Conservation (phyloP, 352 stramenopile genomes). For the Thalassiosira oceanica region DNA sequence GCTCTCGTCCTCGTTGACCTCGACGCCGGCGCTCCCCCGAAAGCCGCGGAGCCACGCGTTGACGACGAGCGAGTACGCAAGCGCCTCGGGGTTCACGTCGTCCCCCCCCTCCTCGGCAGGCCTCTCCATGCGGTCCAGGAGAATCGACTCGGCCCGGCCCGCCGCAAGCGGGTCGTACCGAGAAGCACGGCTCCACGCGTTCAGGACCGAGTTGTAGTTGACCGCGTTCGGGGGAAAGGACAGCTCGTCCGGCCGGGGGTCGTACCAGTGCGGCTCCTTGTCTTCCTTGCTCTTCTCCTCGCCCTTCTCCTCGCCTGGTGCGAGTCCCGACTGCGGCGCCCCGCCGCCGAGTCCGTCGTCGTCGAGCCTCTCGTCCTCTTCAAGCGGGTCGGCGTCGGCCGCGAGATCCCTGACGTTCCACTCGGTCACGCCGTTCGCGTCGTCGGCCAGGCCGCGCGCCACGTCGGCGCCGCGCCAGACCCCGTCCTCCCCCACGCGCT, state of each 20-base stretch:
- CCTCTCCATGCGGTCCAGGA: constrained; percentile 47
- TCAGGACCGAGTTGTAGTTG: constrained; percentile 75
- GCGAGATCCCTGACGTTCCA: constrained; percentile 5
- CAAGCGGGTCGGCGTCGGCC: constrained; percentile 12
- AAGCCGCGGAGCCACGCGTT: constrained; percentile 57
- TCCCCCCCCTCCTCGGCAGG: constrained; percentile 40
- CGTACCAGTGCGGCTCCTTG: constrained; percentile 29
- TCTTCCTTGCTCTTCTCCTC: not conserved
- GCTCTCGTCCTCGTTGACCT: no score
- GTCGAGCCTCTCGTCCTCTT: constrained; percentile 12
- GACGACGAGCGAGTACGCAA: constrained; percentile 67
- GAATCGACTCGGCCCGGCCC: constrained; percentile 31
- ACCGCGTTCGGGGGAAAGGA: constrained; percentile 58
- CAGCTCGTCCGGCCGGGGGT: constrained; percentile 42
- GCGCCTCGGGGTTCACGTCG: constrained; percentile 59
- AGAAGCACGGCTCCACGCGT: constrained; percentile 49
- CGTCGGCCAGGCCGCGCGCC: not conserved
- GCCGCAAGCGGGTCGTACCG: constrained; percentile 38
- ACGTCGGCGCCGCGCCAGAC: constrained; percentile 16
- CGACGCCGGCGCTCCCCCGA: constrained; percentile 6
- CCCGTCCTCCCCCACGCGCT: constrained; percentile 34
- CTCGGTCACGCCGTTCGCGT: constrained; percentile 1
- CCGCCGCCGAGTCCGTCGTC: constrained; percentile 27
- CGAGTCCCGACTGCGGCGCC: not conserved
- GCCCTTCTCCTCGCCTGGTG: constrained; percentile 3